These are phyloP conservation scores for Hypoxylon subgilvum DNA, from an alignment of 495 filamentous ascomycete genomes.

Conservation along the genomic window DNA sequence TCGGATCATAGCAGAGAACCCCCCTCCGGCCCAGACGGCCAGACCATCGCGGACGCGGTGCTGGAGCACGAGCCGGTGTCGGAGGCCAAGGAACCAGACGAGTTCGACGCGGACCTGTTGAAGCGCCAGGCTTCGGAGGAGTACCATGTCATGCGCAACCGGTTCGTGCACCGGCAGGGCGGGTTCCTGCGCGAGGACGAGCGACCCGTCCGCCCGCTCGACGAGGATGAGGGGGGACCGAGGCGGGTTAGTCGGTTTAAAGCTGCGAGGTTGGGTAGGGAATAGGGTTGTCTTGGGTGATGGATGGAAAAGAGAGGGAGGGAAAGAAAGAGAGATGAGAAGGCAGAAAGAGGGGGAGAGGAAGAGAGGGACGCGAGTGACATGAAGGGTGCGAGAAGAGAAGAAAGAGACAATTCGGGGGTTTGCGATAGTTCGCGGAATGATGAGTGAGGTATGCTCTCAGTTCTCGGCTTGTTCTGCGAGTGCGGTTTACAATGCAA, in stretches of 20 bases:
- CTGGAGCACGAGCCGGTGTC: constrained; percentile 63
- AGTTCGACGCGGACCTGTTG: constrained; percentile 73
- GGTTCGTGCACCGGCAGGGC: constrained; percentile 77
- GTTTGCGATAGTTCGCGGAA: too few species aligned
- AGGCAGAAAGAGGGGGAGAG: too few species aligned
- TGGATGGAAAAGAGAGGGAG: too few species aligned
- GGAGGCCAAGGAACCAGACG: constrained; percentile 65
- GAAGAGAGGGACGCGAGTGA: too few species aligned
- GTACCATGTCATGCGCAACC: constrained; percentile 79
- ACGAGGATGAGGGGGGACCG: constrained; percentile 68
- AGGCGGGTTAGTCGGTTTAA: constrained; percentile 87
- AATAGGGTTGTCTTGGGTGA: too few species aligned
- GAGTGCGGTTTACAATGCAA: neutral
- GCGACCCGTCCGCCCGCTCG: constrained; percentile 64
- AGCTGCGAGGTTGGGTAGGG: constrained; percentile 75
- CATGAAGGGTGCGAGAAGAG: too few species aligned
- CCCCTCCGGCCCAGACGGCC: constrained; percentile 62
- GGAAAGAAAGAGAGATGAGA: too few species aligned
- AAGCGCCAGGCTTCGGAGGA: constrained; percentile 79
- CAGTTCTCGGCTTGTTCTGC: neutral
- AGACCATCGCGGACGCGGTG: constrained; percentile 62
- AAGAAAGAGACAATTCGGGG: too few species aligned
- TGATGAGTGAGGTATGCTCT: constrained; percentile 8
- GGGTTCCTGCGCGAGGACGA: constrained; percentile 73
- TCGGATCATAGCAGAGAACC: too few species aligned